These are phyloP conservation scores for Penicillium verrucosum DNA, from an alignment of 2,329 filamentous ascomycete species.

Conservation along the genomic window DNA sequence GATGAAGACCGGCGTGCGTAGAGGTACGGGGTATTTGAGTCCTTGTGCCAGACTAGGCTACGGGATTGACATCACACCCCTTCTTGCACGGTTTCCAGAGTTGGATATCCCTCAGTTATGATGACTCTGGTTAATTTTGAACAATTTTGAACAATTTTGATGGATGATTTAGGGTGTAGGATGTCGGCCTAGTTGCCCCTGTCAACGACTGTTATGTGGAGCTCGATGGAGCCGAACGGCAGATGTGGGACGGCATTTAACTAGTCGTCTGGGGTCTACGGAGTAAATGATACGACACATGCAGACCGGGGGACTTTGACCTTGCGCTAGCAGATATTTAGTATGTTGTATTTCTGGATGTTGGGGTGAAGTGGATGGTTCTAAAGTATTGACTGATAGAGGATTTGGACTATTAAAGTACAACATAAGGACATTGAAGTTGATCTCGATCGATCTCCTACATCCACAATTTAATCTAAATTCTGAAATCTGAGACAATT, in stretches of 20 bases:
- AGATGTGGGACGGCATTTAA: slow-evolving; percentile 39
- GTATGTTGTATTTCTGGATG: slow-evolving; percentile 45
- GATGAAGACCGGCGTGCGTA: background rate
- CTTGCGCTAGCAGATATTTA: slow-evolving; percentile 45
- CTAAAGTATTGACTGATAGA: slow-evolving; percentile 49
- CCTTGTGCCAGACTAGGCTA: background rate
- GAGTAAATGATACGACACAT: slow-evolving; percentile 38
- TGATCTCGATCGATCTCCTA: no score
- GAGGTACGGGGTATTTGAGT: background rate
- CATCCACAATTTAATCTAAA: background rate
- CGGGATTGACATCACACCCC: slow-evolving; percentile 60
- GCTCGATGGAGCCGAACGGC: slow-evolving; percentile 35
- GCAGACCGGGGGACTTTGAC: slow-evolving; percentile 45
- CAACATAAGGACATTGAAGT: no score
- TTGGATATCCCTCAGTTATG: slow-evolving; percentile 49
- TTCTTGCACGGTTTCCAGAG: slow-evolving; percentile 53
- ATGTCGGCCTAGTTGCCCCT: slow-evolving; percentile 46
- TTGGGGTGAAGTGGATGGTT: slow-evolving; percentile 49
- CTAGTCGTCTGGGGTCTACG: background rate
- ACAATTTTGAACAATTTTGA: slow-evolving; percentile 51
- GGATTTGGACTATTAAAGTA: background rate
- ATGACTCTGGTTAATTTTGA: slow-evolving; percentile 60
- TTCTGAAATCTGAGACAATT: background rate
- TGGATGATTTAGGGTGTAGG: slow-evolving; percentile 51
- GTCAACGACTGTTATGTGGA: slow-evolving; percentile 54